phyloP scores from a whole-genome alignment of 257 asterid genomes.

The Echites panduratus region DNA sequence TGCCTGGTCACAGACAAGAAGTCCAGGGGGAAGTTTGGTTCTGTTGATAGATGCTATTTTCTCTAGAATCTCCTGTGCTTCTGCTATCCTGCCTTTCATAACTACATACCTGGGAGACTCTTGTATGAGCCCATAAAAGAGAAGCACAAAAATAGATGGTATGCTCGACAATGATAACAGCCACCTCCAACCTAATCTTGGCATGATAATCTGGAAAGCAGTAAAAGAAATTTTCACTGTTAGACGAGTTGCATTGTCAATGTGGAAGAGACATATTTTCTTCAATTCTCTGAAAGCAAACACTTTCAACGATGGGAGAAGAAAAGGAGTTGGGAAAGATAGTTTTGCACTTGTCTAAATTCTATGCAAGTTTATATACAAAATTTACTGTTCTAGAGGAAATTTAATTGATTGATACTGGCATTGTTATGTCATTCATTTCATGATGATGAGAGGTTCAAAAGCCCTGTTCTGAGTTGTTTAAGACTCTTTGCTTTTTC shows the following conservation, averaged over 20 bases:
- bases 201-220: constrained; percentile 30
- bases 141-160: constrained; percentile 28
- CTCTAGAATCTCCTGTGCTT: constrained; percentile 25
- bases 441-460: background rate
- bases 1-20: constrained; percentile 21
- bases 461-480: background rate
- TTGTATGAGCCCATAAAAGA: constrained; percentile 17
- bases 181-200: constrained; percentile 47
- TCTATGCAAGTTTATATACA: background rate
- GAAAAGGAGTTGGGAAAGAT: too few species aligned
- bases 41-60: constrained; percentile 20
- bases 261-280: background rate
- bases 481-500: too few species aligned
- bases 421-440: background rate
- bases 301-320: too few species aligned
- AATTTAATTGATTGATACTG: background rate
- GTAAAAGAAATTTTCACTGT: background rate
- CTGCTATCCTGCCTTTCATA: constrained; percentile 25
- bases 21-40: constrained; percentile 29
- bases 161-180: constrained; percentile 25
- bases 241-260: background rate
- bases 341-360: background rate
- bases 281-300: background rate
- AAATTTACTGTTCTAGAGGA: background rate
- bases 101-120: constrained; percentile 37